Evolutionary conservation across 345 rosid species (phyloP), one percentile per base, ranked within the genome.

Genomic region (Triadica sebifera): DNA sequence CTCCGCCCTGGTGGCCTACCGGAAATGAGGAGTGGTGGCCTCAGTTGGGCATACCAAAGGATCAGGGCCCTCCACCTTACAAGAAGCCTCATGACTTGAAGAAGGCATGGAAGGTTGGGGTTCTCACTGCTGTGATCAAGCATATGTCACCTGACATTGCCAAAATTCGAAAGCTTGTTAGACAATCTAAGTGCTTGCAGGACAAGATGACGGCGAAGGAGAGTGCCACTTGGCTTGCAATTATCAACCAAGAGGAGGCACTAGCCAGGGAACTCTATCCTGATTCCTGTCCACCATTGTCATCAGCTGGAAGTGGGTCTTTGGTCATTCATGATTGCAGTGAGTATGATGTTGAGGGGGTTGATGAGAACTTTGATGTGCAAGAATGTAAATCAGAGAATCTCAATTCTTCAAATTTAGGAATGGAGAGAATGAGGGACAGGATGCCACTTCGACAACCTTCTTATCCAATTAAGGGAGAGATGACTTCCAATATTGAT

Each of bases 71-170:
- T 64, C 98, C 97, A 6, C 98, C 98, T 68, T 94, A 94, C 84
- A 94, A 90, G 93, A 94, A 94, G 84, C 98, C 98, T 78, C 98
- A 93, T 75, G 98, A 93, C 77, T 85, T 94, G 83, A 94, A 94
- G 85, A 94, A 94, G 84, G 83, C 93, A 0, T 92, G 98, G 98
- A 94, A 94, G 76, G 97, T 92, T 41, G 97, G 98, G 45, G 90
- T 94, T 38, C 84, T 94, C 62, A 88, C 94, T 0, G 93, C 93
- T 5, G 89, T 94, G 8, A 90, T 94, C 50, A 92, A 89, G 82
- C 98, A 94, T 66, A 89, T 94, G 91, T 89, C 87, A 50, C 89
- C 93, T 8, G 93, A 91, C 47, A 87, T 89, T 63, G 84, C 81
- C 51, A 85, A 88, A 89, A 93, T 94, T 72, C 83, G 94, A 59